Evolutionary conservation across 2,329 filamentous ascomycete species (phyloP).

Genomic region (Phaeosphaeriaceae sp.): DNA sequence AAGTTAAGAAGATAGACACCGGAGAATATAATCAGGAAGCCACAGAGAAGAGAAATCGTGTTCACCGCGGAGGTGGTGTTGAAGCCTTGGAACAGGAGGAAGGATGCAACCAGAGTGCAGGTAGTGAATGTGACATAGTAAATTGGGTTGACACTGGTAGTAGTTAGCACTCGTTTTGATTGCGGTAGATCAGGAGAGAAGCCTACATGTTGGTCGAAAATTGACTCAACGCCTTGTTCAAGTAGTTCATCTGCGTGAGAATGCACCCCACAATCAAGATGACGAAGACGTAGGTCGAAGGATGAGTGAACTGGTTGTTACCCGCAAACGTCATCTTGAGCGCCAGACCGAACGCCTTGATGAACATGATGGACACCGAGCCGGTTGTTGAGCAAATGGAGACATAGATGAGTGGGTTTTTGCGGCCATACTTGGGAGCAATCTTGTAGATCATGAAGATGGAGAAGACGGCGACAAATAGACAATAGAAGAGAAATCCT

Average conservation of each 20-base stretch:
- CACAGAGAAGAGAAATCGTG: slow-evolving; percentile 88
- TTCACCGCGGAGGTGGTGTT: slow-evolving; percentile 93
- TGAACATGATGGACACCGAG: slow-evolving; percentile 97
- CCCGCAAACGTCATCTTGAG: slow-evolving; percentile 92
- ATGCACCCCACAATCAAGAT: slow-evolving; percentile 94
- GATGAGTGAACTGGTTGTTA: slow-evolving; percentile 93
- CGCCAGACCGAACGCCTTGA: slow-evolving; percentile 98
- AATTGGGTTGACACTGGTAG: slow-evolving; percentile 81
- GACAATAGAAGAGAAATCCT: slow-evolving; percentile 91
- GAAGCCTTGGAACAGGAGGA: slow-evolving; percentile 95
- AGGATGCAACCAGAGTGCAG: slow-evolving; percentile 89
- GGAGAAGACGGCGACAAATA: slow-evolving; percentile 81
- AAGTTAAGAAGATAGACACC: slow-evolving; percentile 96
- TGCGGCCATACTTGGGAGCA: slow-evolving; percentile 87
- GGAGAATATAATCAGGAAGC: slow-evolving; percentile 93
- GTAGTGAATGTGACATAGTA: slow-evolving; percentile 99
- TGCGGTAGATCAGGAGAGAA: background rate
- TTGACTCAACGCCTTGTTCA: slow-evolving; percentile 96
- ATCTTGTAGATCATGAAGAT: slow-evolving; percentile 96
- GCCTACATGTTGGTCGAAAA: slow-evolving; percentile 96
- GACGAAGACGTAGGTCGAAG: slow-evolving; percentile 96
- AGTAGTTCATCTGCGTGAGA: slow-evolving; percentile 99
- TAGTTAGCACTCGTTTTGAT: slow-evolving; percentile 10
- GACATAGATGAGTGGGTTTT: slow-evolving; percentile 94
- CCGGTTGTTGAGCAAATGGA: slow-evolving; percentile 98